These are phyloP conservation scores for Phanerochaete sordida DNA, from an alignment of 768 basidiomycete genomes.

Conservation along the genomic window DNA sequence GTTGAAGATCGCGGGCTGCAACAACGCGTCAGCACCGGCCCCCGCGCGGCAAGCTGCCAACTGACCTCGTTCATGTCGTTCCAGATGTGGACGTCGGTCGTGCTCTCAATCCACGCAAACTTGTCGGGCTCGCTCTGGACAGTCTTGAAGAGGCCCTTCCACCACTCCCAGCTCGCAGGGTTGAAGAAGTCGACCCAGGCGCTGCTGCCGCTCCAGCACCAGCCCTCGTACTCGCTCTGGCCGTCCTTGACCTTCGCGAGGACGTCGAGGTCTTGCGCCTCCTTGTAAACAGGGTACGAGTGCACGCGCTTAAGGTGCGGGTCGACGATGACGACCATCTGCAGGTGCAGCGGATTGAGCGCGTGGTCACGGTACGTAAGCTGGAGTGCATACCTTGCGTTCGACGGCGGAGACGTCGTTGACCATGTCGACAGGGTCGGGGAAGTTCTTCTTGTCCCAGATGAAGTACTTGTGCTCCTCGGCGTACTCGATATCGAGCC, in stretches of 20 bases:
- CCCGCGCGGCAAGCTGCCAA: background rate
- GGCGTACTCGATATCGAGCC: conserved; percentile 96
- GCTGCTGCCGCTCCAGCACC: conserved; percentile 97
- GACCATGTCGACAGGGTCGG: conserved; percentile 91
- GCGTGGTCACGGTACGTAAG: background rate
- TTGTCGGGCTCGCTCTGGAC: conserved; percentile 44
- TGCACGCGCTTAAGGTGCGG: conserved; percentile 88
- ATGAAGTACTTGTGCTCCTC: conserved; percentile 96
- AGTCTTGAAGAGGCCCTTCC: conserved; percentile 79
- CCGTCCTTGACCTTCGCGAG: conserved; percentile 82
- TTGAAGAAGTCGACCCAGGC: conserved; percentile 99
- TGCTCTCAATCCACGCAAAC: conserved; percentile 81
- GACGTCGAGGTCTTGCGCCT: conserved; percentile 77
- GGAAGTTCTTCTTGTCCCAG: conserved; percentile 91
- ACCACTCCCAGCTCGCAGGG: conserved; percentile 85
- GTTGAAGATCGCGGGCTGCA: conserved; percentile 95
- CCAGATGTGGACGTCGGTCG: conserved; percentile 88
- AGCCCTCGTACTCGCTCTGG: conserved; percentile 88
- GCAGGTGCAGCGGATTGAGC: background rate
- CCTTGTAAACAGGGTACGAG: conserved; percentile 78
- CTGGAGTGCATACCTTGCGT: conserved; percentile 59
- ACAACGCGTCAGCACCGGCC: background rate
- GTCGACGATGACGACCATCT: conserved; percentile 99
- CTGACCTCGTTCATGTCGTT: conserved; percentile 99
- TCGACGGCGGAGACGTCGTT: conserved; percentile 81